Base-by-base conservation (phyloP, 768 basidiomycete species). In the Sarcodon sp. region DNA sequence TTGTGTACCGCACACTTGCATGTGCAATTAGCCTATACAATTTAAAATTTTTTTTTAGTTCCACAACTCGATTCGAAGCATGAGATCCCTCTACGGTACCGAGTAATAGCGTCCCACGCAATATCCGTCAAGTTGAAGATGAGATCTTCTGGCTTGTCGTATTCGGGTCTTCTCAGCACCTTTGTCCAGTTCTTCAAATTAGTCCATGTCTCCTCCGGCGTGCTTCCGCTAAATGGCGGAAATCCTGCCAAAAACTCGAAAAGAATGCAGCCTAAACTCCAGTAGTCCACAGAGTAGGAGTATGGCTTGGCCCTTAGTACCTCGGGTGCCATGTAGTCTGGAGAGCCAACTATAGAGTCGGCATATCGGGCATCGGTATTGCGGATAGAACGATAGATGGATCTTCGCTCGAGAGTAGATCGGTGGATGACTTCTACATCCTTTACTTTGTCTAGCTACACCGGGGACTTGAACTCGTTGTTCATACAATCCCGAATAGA, bases 301-400 rank as follows among this genome's bases (percentile, higher is more conserved):
- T 99, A 99, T 0, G 91, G 87, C 64, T 92, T 91, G 34, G 87
- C 94, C 31, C 93, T 79, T 21, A 97, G 75, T 16, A 97, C 92
- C 60, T 91, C 88, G 0, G 88, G 87, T 1, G 96, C 88, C 96
- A 99, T 98, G 65, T 99, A 99, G 64, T 99, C 96, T 0, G 96
- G 94, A 0, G 89, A 93, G 6, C 96, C 96, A 33, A 99, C 96
- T 51, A 98, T 87, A 11, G 92, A 96, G 61, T 99, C 92, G 15
- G 96, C 96, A 55, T 91, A 94, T 38, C 93, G 81, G 5, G 89
- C 81, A 57, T 97, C 90, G 59, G 86, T 83, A 51, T 86, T 80
- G 5, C 94, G 77, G 59, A 98, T 79, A 43, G 89, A 91, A 47
- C 87, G 85, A 66, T 97, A 99, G 52, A 98, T 80, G 15, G 91